These are phyloP conservation scores for Termitomyces sp. DNA, from an alignment of 768 basidiomycete species.

Conservation along the genomic window DNA sequence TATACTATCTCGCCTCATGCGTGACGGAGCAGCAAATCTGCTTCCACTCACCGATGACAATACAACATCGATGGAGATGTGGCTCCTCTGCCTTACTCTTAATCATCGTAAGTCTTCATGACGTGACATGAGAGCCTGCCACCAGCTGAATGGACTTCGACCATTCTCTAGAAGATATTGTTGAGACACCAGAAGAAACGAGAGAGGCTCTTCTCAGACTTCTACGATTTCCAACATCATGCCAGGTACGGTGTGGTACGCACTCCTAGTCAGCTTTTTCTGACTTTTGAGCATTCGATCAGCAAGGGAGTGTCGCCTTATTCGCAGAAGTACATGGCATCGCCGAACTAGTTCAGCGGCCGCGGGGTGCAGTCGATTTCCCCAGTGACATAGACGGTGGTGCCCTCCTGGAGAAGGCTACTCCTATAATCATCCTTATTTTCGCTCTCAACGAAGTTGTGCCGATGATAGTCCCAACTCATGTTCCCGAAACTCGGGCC, in stretches of 20 bases:
- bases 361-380: neutral
- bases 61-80: conserved; percentile 28
- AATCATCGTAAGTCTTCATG: conserved; percentile 30
- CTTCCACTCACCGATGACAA: conserved; percentile 2
- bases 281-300: neutral
- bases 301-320: neutral
- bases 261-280: neutral
- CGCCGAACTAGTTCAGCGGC: neutral
- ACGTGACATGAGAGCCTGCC: neutral
- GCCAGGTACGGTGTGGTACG: neutral
- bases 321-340: neutral
- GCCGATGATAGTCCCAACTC: conserved; percentile 39
- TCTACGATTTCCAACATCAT: conserved; percentile 35
- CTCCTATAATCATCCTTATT: conserved; percentile 46
- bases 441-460: conserved; percentile 47
- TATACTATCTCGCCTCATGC: conserved; percentile 15
- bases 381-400: conserved; percentile 9
- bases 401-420: conserved; percentile 31
- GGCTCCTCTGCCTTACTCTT: conserved; percentile 36
- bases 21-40: conserved; percentile 5
- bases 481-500: conserved; percentile 45
- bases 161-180: conserved; percentile 26
- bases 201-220: conserved; percentile 36
- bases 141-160: conserved; percentile 4
- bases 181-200: conserved; percentile 28